Conservation (phyloP, 2,329 filamentous ascomycete species). For the Aspergillus phoenicis region DNA sequence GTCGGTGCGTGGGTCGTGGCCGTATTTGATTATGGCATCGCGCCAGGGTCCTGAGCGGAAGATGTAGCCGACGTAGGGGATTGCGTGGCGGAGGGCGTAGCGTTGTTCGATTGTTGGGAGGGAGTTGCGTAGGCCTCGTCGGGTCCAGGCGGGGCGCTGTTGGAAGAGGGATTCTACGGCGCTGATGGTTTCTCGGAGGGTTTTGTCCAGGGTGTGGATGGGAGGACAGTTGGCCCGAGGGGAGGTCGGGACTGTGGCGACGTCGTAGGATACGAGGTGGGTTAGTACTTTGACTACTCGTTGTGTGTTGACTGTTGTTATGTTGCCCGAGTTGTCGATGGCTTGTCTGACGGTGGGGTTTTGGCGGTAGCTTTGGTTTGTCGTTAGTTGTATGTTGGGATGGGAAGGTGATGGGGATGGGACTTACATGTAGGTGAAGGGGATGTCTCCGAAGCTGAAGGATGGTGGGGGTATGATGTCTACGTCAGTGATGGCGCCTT, state of each 20-base stretch:
- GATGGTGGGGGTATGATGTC: conserved; percentile 78
- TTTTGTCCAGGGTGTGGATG: conserved; percentile 54
- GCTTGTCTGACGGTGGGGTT: conserved; percentile 74
- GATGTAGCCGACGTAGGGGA: conserved; percentile 85
- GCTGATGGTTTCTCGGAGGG: conserved; percentile 65
- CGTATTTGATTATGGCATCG: conserved; percentile 82
- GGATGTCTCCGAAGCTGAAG: conserved; percentile 73
- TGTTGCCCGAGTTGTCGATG: conserved; percentile 60
- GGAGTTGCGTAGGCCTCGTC: conserved; percentile 76
- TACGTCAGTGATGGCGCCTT: conserved; percentile 60
- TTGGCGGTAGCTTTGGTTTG: conserved; percentile 72
- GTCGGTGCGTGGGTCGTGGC: conserved; percentile 79
- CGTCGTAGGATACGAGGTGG: conserved; percentile 63
- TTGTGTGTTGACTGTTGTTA: conserved; percentile 60
- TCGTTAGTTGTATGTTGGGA: conserved; percentile 15
- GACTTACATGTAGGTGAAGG: conserved; percentile 63
- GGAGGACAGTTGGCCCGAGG: conserved; percentile 60
- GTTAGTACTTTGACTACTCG: conserved; percentile 61
- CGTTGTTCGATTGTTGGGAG: conserved; percentile 57
- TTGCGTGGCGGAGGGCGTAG: conserved; percentile 68
- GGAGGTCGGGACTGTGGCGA: conserved; percentile 62
- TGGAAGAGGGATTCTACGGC: conserved; percentile 68
- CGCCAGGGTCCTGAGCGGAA: conserved; percentile 92
- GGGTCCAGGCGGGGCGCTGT: conserved; percentile 81
- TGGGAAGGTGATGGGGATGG: not conserved